These are phyloP conservation scores for Linum usitatissimum DNA, from an alignment of 345 rosid genomes.

Conservation along the genomic window DNA sequence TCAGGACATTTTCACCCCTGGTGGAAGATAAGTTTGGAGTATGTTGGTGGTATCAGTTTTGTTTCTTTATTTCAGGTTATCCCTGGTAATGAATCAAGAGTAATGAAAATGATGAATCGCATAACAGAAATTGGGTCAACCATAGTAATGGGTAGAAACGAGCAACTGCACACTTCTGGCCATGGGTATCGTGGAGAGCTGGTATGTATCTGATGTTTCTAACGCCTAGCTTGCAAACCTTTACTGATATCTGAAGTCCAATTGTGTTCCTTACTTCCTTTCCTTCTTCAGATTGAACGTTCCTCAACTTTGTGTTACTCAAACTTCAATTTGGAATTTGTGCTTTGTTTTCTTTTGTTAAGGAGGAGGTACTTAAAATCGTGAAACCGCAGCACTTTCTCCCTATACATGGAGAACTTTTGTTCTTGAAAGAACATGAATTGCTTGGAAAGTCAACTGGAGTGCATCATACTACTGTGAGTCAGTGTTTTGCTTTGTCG, in stretches of 20 bases:
- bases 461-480: conserved; percentile 82
- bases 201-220: conserved; percentile 27
- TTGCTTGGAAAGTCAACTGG: conserved; percentile 89
- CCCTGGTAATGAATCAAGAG: conserved; percentile 96
- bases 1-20: neutral
- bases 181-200: conserved; percentile 96
- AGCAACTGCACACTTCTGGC: conserved; percentile 88
- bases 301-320: neutral
- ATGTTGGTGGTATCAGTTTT: neutral
- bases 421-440: conserved; percentile 97
- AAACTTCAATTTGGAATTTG: neutral
- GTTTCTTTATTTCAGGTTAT: conserved; percentile 50
- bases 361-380: conserved; percentile 94
- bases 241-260: conserved; percentile 84
- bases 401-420: conserved; percentile 93
- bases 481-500: conserved; percentile 19
- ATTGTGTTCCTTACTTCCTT: conserved; percentile 26
- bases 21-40: neutral
- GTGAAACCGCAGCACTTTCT: conserved; percentile 98
- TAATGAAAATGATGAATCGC: conserved; percentile 96
- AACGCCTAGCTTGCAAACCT: conserved; percentile 17
- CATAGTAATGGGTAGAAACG: conserved; percentile 80
- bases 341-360: conserved; percentile 17
- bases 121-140: conserved; percentile 84
- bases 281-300: conserved; percentile 41